Percentiles rank a stretch among this genome's conserved stretches.
phyloP scores from a whole-genome alignment of 2,329 filamentous ascomycete genomes.

The Arachnopeziza araneosa region DNA sequence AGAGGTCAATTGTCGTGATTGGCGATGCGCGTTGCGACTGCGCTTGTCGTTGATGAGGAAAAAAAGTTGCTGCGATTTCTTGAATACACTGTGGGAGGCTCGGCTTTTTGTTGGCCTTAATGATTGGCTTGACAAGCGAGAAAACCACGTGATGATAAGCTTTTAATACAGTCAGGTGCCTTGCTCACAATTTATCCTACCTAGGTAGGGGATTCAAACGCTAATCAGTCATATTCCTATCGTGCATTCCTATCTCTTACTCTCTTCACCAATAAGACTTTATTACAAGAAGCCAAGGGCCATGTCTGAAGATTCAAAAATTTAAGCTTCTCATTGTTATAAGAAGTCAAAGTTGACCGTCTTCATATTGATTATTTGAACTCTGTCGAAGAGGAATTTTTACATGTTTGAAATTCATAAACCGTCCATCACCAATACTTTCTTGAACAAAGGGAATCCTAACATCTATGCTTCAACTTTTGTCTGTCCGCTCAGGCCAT shows the following conservation, averaged over 20 bases:
- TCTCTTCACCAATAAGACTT: no score
- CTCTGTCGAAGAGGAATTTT: background rate
- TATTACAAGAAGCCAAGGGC: no score
- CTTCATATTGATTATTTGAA: background rate
- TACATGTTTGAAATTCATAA: background rate
- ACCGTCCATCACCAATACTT: background rate
- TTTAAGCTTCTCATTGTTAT: background rate
- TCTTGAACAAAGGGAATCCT: background rate
- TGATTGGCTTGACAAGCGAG: background rate
- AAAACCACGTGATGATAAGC: background rate
- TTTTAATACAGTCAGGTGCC: no score
- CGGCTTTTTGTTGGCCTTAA: background rate
- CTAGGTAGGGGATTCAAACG: no score
- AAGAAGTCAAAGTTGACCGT: background rate
- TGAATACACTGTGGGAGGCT: background rate
- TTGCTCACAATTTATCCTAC: no score
- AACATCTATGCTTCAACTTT: conserved; percentile 24
- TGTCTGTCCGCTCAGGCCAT: conserved; percentile 28
- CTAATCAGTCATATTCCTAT: no score
- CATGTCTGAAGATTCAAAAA: no score
- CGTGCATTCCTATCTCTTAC: no score
- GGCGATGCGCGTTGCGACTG: background rate
- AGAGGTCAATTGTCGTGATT: background rate
- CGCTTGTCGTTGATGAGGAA: background rate
- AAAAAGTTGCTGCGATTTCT: background rate